Conservation (phyloP, 2,329 filamentous ascomycete genomes). For the Escovopsis sp. region DNA sequence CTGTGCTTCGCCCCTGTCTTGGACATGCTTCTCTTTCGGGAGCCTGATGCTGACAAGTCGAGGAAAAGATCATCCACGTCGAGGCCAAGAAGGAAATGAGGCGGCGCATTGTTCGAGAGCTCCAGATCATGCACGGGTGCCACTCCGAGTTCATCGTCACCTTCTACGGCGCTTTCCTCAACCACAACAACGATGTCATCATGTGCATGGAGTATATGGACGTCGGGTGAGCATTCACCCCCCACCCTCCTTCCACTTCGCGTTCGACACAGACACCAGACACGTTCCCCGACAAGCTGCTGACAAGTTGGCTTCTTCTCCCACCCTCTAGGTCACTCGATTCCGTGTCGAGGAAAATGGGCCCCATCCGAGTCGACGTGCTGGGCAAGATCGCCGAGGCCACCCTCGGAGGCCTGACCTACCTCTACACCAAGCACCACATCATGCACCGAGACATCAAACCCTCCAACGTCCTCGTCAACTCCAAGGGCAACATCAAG, state of each 20-base stretch:
- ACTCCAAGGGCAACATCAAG: slow-evolving; percentile 89
- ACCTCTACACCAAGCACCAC: slow-evolving; percentile 86
- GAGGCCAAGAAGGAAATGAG: slow-evolving; percentile 95
- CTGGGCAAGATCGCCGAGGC: slow-evolving; percentile 96
- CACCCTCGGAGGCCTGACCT: slow-evolving; percentile 81
- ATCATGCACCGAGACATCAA: slow-evolving; percentile 99
- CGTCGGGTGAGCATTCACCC: slow-evolving; percentile 61
- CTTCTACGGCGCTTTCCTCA: slow-evolving; percentile 94
- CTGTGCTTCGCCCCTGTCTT: too few species aligned
- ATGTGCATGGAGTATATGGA: slow-evolving; percentile 99
- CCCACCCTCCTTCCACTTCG: background rate
- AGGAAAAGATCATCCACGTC: slow-evolving; percentile 86
- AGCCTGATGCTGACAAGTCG: slow-evolving; percentile 7
- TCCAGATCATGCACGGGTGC: slow-evolving; percentile 97
- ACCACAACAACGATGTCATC: slow-evolving; percentile 92
- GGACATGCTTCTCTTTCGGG: too few species aligned
- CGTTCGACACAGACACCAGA: too few species aligned
- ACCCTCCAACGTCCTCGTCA: slow-evolving; percentile 92
- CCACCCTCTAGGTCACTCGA: slow-evolving; percentile 58
- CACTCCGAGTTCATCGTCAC: slow-evolving; percentile 94
- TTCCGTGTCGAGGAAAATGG: slow-evolving; percentile 85
- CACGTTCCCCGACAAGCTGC: background rate
- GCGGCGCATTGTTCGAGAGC: slow-evolving; percentile 89
- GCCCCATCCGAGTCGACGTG: slow-evolving; percentile 88
- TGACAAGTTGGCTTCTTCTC: too few species aligned